These are phyloP conservation scores for Lactarius pseudohatsudake DNA, from an alignment of 768 basidiomycete species.

Conservation along the genomic window DNA sequence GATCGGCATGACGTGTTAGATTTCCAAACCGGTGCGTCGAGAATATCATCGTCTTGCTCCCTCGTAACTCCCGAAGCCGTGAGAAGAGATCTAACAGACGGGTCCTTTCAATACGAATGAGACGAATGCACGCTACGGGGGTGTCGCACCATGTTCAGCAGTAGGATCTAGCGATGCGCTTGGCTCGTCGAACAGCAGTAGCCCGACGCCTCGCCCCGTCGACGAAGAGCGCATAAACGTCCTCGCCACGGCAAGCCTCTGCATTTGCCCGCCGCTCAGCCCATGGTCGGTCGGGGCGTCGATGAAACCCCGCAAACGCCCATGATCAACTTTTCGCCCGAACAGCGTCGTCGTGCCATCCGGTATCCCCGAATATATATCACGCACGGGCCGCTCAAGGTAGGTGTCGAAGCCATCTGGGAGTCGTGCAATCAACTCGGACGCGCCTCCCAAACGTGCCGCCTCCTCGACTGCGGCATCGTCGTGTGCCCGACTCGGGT, in stretches of 20 bases:
- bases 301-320: slow-evolving; percentile 2
- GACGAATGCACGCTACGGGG: background rate
- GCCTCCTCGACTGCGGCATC: slow-evolving; percentile 62
- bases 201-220: slow-evolving; percentile 48
- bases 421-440: slow-evolving; percentile 59
- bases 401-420: slow-evolving; percentile 71
- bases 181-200: slow-evolving; percentile 71
- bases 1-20: slow-evolving; percentile 55
- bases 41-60: slow-evolving; percentile 82
- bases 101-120: background rate
- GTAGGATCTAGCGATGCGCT: slow-evolving; percentile 72
- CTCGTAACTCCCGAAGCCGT: slow-evolving; percentile 61
- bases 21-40: slow-evolving; percentile 73
- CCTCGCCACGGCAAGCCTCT: slow-evolving; percentile 69
- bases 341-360: slow-evolving; percentile 65
- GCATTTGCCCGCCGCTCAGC: slow-evolving; percentile 75
- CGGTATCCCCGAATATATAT: slow-evolving; percentile 63
- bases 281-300: slow-evolving; percentile 2
- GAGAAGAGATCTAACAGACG: slow-evolving; percentile 58
- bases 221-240: slow-evolving; percentile 69
- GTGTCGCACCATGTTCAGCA: slow-evolving; percentile 62
- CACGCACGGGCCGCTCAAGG: slow-evolving; percentile 64
- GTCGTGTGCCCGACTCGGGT: slow-evolving; percentile 54
- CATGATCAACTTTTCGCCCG: slow-evolving; percentile 49
- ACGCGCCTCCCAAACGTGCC: slow-evolving; percentile 68